Evolutionary conservation across 2,329 filamentous ascomycete species (phyloP).

Genomic region (Trichoderma atroviride): DNA sequence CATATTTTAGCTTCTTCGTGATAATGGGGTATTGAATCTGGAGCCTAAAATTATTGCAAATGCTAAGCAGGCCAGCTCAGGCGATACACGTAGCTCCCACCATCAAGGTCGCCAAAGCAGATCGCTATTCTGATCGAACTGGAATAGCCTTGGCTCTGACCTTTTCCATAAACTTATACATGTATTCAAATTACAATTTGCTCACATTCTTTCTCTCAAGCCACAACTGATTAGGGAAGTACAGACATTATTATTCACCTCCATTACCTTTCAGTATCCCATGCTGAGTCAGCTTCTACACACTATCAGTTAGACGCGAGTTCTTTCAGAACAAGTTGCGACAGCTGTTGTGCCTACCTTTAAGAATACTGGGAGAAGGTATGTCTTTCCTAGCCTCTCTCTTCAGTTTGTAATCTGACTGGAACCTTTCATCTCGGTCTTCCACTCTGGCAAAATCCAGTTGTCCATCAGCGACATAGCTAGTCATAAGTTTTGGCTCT

Average conservation of each 20-base stretch:
- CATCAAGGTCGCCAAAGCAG: not conserved
- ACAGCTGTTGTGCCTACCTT: not conserved
- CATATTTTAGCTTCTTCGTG: not conserved
- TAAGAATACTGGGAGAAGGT: not conserved
- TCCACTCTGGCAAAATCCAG: conserved; percentile 51
- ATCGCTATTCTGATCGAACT: not conserved
- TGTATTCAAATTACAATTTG: not conserved
- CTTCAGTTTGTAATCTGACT: conserved; percentile 50
- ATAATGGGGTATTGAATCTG: not conserved
- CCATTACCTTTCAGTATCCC: not conserved
- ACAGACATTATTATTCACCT: not conserved
- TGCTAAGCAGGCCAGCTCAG: not conserved
- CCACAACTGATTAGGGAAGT: not conserved
- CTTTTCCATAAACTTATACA: not conserved
- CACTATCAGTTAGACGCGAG: not conserved
- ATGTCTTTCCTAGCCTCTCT: conserved; percentile 42
- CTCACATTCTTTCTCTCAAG: not conserved
- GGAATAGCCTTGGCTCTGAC: not conserved
- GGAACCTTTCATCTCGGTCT: conserved; percentile 51
- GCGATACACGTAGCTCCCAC: not conserved
- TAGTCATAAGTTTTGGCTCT: conserved; percentile 58
- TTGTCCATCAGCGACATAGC: conserved; percentile 53
- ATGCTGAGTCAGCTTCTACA: not conserved
- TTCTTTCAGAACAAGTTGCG: not conserved
- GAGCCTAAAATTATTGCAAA: not conserved